phyloP scores from a whole-genome alignment of 1,284 basidiomycete genomes.

The Takashimella koratensis region DNA sequence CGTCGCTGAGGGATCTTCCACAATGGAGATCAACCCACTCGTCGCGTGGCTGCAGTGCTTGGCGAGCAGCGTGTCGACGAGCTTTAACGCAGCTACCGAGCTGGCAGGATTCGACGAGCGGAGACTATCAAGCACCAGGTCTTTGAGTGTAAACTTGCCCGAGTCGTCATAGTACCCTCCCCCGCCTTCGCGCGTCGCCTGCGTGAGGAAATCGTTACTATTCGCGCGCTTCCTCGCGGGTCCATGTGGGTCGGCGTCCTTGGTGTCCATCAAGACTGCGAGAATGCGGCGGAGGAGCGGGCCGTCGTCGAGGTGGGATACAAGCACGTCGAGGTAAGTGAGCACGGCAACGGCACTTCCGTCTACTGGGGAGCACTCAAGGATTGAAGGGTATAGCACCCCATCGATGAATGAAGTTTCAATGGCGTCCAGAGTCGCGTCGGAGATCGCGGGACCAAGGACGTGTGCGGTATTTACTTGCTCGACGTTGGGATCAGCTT shows the following conservation, averaged over 20 bases:
- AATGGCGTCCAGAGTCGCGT: conserved; percentile 75
- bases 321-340: conserved; percentile 89
- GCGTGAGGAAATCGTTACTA: conserved; percentile 26
- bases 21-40: conserved; percentile 64
- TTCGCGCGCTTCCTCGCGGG: conserved; percentile 8
- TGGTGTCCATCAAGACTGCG: conserved; percentile 30
- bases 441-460: conserved; percentile 72
- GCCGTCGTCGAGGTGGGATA: conserved; percentile 69
- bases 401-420: conserved; percentile 87
- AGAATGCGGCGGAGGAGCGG: conserved; percentile 31
- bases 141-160: conserved; percentile 83
- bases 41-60: conserved; percentile 66
- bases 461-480: conserved; percentile 22
- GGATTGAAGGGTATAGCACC: conserved; percentile 85
- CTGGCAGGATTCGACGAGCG: conserved; percentile 63
- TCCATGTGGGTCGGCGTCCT: conserved; percentile 16
- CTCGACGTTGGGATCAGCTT: conserved; percentile 17
- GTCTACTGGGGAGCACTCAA: conserved; percentile 88
- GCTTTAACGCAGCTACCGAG: conserved; percentile 68
- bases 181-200: conserved; percentile 44
- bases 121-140: conserved; percentile 75
- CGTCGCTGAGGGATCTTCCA: conserved; percentile 61
- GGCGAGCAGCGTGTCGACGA: conserved; percentile 69
- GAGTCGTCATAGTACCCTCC: conserved; percentile 79
- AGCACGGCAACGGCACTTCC: conserved; percentile 94